Percentiles rank a stretch among this genome's conserved stretches.
Conservation (phyloP, 768 basidiomycete species). For the Agaricus blazei region DNA sequence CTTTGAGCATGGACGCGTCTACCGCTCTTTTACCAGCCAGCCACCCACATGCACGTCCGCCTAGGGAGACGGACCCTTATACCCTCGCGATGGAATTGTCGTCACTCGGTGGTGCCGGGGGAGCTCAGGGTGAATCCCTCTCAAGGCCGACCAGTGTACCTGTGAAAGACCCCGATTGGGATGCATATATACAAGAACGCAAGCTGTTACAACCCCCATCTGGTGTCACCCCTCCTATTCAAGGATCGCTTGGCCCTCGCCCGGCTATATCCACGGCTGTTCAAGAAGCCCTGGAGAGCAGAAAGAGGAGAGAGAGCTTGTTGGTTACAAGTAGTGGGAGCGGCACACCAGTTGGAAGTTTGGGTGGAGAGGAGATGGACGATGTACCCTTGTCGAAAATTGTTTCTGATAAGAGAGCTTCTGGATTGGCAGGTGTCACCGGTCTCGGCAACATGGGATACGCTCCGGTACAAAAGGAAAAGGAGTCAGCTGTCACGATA, state of each 20-base stretch:
- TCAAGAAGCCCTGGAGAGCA: conserved; percentile 63
- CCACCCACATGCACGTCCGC: conserved; percentile 61
- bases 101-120: conserved; percentile 21
- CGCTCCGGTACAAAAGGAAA: not conserved
- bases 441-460: conserved; percentile 8
- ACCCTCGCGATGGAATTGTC: conserved; percentile 64
- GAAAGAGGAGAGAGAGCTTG: conserved; percentile 69
- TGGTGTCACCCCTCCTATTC: conserved; percentile 75
- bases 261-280: conserved; percentile 67
- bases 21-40: conserved; percentile 39
- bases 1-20: conserved; percentile 62
- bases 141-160: conserved; percentile 70
- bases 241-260: conserved; percentile 44
- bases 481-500: conserved; percentile 29
- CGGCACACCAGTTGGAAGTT: conserved; percentile 11
- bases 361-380: conserved; percentile 11
- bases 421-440: conserved; percentile 2
- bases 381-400: conserved; percentile 13
- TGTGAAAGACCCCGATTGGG: conserved; percentile 79
- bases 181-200: conserved; percentile 78
- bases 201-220: conserved; percentile 81
- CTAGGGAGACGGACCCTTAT: conserved; percentile 64
- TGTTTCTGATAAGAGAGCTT: conserved; percentile 7
- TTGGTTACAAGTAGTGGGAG: conserved; percentile 31
- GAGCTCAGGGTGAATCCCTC: conserved; percentile 44